Evolutionary conservation across 768 basidiomycete genomes (phyloP).

Genomic region (Termitomyces sp.): DNA sequence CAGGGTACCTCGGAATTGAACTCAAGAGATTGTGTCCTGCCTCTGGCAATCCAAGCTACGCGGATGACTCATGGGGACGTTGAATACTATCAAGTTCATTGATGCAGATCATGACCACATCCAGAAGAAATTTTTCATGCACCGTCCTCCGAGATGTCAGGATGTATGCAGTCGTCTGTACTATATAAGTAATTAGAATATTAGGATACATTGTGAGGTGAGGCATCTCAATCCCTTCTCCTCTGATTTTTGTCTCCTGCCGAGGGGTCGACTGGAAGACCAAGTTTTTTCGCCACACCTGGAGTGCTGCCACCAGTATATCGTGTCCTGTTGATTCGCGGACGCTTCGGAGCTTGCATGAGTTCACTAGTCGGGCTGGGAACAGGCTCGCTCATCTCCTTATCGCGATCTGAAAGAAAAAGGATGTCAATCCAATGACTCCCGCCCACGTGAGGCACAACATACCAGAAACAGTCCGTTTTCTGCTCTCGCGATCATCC

Average conservation of each 20-base stretch:
- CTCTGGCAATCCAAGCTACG: neutral
- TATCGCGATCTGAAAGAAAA: slow-evolving; percentile 51
- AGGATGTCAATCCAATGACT: slow-evolving; percentile 1
- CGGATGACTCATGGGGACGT: neutral
- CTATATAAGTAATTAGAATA: slow-evolving; percentile 3
- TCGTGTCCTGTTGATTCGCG: slow-evolving; percentile 50
- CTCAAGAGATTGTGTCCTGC: neutral
- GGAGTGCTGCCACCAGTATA: slow-evolving; percentile 27
- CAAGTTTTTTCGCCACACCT: slow-evolving; percentile 45
- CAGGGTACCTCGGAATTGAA: neutral
- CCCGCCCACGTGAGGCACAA: neutral
- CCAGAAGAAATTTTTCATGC: neutral
- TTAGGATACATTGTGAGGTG: slow-evolving; percentile 10
- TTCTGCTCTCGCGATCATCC: slow-evolving; percentile 63
- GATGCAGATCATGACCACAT: neutral
- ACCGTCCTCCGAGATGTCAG: too few species aligned
- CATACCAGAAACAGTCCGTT: slow-evolving; percentile 66
- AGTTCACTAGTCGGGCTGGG: slow-evolving; percentile 28
- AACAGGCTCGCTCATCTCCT: slow-evolving; percentile 37
- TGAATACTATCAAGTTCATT: too few species aligned
- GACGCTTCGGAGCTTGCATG: slow-evolving; percentile 49
- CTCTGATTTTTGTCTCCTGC: slow-evolving; percentile 52
- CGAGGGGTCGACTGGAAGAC: slow-evolving; percentile 55
- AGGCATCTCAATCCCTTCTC: slow-evolving; percentile 43
- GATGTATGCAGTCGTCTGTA: neutral